These are phyloP conservation scores for Neoboletus magnificus DNA, from an alignment of 768 basidiomycete species.

Conservation along the genomic window DNA sequence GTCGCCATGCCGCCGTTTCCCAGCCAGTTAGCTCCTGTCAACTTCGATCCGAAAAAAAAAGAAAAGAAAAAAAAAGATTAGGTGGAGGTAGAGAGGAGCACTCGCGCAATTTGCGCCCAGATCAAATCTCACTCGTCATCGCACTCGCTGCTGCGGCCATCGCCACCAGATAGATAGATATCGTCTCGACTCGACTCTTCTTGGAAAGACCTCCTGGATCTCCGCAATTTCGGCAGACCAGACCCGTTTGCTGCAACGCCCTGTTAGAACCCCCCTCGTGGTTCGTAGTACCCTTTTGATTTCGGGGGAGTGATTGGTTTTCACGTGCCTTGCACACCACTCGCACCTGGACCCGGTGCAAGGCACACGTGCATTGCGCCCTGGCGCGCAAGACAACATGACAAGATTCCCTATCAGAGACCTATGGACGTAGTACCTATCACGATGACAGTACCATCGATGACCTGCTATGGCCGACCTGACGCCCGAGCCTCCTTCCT, in stretches of 20 bases:
- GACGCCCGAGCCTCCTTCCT: conserved; percentile 42
- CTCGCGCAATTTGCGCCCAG: neutral
- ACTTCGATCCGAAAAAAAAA: conserved; percentile 17
- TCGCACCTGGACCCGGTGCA: conserved; percentile 22
- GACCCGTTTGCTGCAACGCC: conserved; percentile 3
- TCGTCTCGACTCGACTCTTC: neutral
- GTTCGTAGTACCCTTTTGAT: conserved; percentile 24
- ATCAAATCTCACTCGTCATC: neutral
- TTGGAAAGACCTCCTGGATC: neutral
- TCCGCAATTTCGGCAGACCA: neutral
- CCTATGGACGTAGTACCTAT: conserved; percentile 11
- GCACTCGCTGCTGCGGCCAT: neutral
- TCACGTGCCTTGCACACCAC: conserved; percentile 28
- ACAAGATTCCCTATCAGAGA: conserved; percentile 13
- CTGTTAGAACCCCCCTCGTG: conserved; percentile 26
- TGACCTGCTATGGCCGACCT: conserved; percentile 25
- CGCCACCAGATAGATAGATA: neutral
- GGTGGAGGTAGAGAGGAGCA: neutral
- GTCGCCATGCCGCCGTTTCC: conserved; percentile 23
- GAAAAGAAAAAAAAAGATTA: neutral
- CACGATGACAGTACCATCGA: conserved; percentile 4
- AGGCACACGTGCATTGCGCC: conserved; percentile 19
- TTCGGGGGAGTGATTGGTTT: conserved; percentile 26
- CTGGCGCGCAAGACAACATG: conserved; percentile 12
- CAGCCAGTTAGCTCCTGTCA: conserved; percentile 20